Base-by-base conservation (phyloP, 2,329 filamentous ascomycete genomes). In the Botrytis hyacinthi region DNA sequence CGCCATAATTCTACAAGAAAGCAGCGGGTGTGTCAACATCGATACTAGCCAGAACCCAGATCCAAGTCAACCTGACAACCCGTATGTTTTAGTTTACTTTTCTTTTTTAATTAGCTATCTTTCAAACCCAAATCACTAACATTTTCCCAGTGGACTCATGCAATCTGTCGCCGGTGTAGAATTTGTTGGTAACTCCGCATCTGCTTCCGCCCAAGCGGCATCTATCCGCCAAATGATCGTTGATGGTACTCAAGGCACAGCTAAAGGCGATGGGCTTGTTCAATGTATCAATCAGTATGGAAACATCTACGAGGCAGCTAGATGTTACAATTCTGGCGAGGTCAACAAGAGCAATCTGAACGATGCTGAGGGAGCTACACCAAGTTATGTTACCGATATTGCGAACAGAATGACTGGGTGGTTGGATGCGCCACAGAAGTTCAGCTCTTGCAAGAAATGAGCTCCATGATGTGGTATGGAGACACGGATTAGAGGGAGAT, bases 1-100 rank as follows among this genome's bases (percentile, higher is more conserved):
- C 12, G 81, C 80, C 10, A 76, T 79, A 3, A 79, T 82, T 22
- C 77, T 81, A 73, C 80, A 82, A 74, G 81, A 82, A 72, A 72
- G 71, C 16, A 73, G 71, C 44, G 80, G 80, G 20, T 80, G 79
- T 67, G 80, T 81, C 61, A 74, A 78, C 20, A 79, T 78, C n/a
- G 65, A 70, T 10, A 75, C 78, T 5, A 80, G 79, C n/a, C 61
- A 48, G 14, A 71, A 76, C 37, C 61, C 70, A 20, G 60, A 75
- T 37, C 76, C 75, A 60, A 68, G 48, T 40, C 70, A 72, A 40
- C 73, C 73, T 46, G 62, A 67, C n/a, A 74, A 74, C 12, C 73
- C 73, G 73, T 72, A 74, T 22, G 73, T 60, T 20, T 7, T 35
- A 6, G 3, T 51, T 29, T 3, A 4, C 1, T 26, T 3, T 5